A percentile compares a stretch with the other conserved stretches of the same genome.
These are phyloP conservation scores for Diutina mesorugosa DNA, from an alignment of 1,139 yeast species.

Conservation along the genomic window DNA sequence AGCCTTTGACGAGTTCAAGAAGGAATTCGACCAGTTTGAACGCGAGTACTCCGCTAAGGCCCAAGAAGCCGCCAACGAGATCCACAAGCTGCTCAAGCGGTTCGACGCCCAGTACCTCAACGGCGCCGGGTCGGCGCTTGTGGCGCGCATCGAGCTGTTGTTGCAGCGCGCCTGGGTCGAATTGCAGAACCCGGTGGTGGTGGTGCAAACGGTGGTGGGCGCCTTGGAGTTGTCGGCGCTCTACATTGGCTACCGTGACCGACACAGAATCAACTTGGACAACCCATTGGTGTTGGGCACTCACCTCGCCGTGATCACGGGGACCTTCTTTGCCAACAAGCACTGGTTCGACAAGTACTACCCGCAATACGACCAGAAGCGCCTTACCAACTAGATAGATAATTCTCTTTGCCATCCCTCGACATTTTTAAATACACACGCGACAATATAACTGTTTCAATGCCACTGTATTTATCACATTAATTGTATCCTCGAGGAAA, in stretches of 20 bases:
- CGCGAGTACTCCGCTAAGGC: not conserved
- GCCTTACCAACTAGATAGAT: not conserved
- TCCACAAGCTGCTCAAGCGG: not conserved
- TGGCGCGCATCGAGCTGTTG: not conserved
- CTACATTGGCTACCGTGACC: conserved; percentile 38
- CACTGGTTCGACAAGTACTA: conserved; percentile 40
- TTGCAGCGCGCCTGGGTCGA: conserved; percentile 13
- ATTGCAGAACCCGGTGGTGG: conserved; percentile 51
- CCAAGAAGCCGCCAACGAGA: not conserved
- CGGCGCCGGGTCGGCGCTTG: not conserved
- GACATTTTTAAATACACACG: not conserved
- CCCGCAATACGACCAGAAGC: conserved; percentile 29
- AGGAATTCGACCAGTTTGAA: conserved; percentile 1
- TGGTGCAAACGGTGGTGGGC: conserved; percentile 39
- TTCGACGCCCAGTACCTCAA: not conserved
- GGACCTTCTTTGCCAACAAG: conserved; percentile 42
- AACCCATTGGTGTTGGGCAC: conserved; percentile 36
- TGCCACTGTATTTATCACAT: not conserved
- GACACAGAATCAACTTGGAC: conserved; percentile 34
- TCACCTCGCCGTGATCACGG: conserved; percentile 42
- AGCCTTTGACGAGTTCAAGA: conserved; percentile 11
- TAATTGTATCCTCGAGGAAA: too few species aligned
- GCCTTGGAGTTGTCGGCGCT: conserved; percentile 38
- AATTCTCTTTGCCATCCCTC: not conserved
- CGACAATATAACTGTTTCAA: not conserved